A percentile compares a stretch with the other conserved stretches of the same genome.
Conservation (phyloP, 2,329 filamentous ascomycete genomes). For the Epicoccum sorghinum region DNA sequence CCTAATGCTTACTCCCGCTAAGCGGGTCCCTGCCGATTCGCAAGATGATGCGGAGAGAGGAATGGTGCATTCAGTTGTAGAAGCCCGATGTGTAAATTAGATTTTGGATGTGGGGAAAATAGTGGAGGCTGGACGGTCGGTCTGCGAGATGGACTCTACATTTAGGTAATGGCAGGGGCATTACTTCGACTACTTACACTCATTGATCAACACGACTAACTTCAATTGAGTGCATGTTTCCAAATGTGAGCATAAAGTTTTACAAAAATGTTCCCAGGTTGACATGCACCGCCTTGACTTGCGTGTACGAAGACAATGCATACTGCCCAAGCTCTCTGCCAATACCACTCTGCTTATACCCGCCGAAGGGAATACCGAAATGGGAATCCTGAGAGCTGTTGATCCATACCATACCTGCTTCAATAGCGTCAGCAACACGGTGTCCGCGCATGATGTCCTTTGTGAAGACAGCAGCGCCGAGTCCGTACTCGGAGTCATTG, state of each 20-base stretch:
- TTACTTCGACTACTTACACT: too few relatives aligned
- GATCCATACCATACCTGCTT: constrained; percentile 49
- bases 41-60: not conserved
- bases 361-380: constrained; percentile 48
- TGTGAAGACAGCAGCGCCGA: constrained; percentile 80
- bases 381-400: constrained; percentile 46
- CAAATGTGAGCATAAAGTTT: too few relatives aligned
- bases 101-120: too few relatives aligned
- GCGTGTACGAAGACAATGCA: constrained; percentile 17
- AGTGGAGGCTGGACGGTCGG: too few relatives aligned
- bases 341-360: constrained; percentile 63
- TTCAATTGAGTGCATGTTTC: too few relatives aligned
- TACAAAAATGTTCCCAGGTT: constrained; percentile 8
- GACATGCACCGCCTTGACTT: constrained; percentile 20
- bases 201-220: too few relatives aligned
- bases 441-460: constrained; percentile 47
- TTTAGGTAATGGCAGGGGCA: too few relatives aligned
- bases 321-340: constrained; percentile 60
- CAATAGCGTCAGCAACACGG: constrained; percentile 49
- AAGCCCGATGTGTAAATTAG: too few relatives aligned
- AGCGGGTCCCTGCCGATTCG: not conserved
- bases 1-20: not conserved
- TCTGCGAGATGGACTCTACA: too few relatives aligned
- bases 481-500: constrained; percentile 14
- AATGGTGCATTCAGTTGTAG: not conserved